Evolutionary conservation across 352 stramenopile species (phyloP).

Genomic region (Phytophthora sp.): DNA sequence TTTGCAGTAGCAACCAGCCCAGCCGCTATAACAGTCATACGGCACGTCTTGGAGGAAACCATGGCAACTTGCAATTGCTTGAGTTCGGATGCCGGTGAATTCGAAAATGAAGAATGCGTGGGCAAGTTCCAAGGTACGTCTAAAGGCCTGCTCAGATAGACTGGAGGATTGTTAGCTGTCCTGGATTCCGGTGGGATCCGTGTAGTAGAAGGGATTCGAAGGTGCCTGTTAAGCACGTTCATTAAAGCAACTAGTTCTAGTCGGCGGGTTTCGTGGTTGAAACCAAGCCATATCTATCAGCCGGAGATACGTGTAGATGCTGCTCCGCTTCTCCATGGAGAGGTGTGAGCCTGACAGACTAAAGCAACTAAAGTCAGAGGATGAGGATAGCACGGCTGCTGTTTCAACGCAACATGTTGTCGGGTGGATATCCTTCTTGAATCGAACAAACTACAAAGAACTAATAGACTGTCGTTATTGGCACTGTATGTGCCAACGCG

Average conservation of each 20-base stretch:
- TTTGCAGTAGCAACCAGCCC: slow-evolving; percentile 10
- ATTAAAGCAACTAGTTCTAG: slow-evolving; percentile 3
- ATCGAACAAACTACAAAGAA: too few species aligned
- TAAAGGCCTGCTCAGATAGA: too few species aligned
- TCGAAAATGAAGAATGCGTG: slow-evolving; percentile 13
- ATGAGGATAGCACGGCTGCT: slow-evolving; percentile 18
- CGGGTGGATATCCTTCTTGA: neutral
- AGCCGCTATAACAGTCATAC: slow-evolving; percentile 5
- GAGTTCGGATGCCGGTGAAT: slow-evolving; percentile 2
- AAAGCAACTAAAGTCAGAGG: slow-evolving; percentile 6
- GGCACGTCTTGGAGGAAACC: slow-evolving; percentile 1
- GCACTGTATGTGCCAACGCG: too few species aligned
- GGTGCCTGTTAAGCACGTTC: slow-evolving; percentile 3
- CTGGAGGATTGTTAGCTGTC: neutral
- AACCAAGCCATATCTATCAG: neutral
- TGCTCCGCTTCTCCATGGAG: slow-evolving; percentile 25
- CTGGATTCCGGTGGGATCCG: slow-evolving; percentile 3
- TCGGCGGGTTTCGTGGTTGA: neutral
- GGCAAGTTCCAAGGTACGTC: neutral
- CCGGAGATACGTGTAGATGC: slow-evolving; percentile 5
- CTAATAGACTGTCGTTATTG: too few species aligned
- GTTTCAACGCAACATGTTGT: slow-evolving; percentile 14
- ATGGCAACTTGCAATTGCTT: slow-evolving; percentile 6
- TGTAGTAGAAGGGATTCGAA: slow-evolving; percentile 11
- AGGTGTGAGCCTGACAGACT: slow-evolving; percentile 5